Evolutionary conservation across 1,284 basidiomycete genomes (phyloP).

Genomic region (Erythrobasidium hasegawianum): DNA sequence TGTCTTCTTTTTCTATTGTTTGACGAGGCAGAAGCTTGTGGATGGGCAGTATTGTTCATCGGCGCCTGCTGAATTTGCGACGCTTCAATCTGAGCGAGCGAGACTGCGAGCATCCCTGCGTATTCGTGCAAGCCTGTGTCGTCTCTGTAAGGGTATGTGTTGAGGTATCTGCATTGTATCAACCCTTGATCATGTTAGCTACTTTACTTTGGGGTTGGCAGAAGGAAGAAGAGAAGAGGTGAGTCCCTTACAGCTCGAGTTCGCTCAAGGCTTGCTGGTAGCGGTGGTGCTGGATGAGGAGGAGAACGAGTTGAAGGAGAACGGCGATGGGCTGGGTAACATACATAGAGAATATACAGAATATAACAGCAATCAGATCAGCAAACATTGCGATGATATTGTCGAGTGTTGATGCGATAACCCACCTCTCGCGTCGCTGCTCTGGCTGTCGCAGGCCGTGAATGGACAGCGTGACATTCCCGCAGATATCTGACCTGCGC

Average conservation of each 20-base stretch:
- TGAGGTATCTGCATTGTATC: constrained; percentile 66
- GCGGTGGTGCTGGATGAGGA: constrained; percentile 59
- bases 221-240: constrained; percentile 29
- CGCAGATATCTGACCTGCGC: constrained; percentile 26
- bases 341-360: no score
- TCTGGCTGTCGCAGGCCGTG: neutral
- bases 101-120: constrained; percentile 68
- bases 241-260: constrained; percentile 75
- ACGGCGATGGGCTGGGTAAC: constrained; percentile 64
- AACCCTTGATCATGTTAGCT: no score
- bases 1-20: neutral
- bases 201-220: no score
- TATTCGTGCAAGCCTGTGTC: constrained; percentile 73
- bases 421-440: neutral
- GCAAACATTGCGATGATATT: no score
- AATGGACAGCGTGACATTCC: constrained; percentile 26
- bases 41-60: no score
- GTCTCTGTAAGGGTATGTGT: constrained; percentile 77
- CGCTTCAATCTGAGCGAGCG: constrained; percentile 48
- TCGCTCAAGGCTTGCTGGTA: constrained; percentile 72
- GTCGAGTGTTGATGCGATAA: no score
- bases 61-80: neutral
- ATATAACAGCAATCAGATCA: no score
- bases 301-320: constrained; percentile 67
- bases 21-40: no score